A percentile compares a stretch with the other conserved stretches of the same genome.
phyloP scores from a whole-genome alignment of 176 grass and related monocot species.

The Avena sativa region DNA sequence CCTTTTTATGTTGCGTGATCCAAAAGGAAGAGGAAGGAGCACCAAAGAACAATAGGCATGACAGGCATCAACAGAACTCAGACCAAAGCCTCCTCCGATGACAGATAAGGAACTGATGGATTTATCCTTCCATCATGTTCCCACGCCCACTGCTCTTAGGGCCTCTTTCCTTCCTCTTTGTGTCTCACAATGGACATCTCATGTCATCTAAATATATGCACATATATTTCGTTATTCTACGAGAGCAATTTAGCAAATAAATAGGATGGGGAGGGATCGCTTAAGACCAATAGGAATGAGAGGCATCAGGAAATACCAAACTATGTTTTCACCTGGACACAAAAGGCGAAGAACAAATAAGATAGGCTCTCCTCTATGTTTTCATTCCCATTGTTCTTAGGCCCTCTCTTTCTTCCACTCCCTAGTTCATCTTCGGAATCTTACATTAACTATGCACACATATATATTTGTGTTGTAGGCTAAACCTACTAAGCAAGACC shows the following conservation, averaged over 20 bases:
- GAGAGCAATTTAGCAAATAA: not conserved
- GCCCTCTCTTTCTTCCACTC: constrained; percentile 45
- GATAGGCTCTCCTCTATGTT: constrained; percentile 24
- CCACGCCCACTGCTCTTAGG: constrained; percentile 34
- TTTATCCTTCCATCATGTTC: constrained; percentile 41
- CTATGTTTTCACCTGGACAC: not conserved
- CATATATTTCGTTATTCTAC: not conserved
- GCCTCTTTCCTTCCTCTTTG: constrained; percentile 36
- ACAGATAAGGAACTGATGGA: not conserved
- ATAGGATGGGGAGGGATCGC: constrained; percentile 35
- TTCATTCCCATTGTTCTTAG: constrained; percentile 35
- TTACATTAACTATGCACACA: not conserved
- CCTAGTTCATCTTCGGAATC: not conserved
- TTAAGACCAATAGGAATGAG: constrained; percentile 40
- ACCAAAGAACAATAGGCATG: constrained; percentile 30
- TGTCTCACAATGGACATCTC: not conserved
- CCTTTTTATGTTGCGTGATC: not conserved
- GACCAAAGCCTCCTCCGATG: not conserved
- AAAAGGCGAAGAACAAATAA: not conserved
- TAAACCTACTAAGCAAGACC: not conserved
- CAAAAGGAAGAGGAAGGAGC: constrained; percentile 33
- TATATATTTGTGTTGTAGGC: not conserved
- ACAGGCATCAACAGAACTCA: constrained; percentile 41
- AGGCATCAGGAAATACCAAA: constrained; percentile 37
- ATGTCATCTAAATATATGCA: not conserved